These are phyloP conservation scores for Sarocladiaceae sp. DNA, from an alignment of 2,329 filamentous ascomycete genomes.

Conservation along the genomic window DNA sequence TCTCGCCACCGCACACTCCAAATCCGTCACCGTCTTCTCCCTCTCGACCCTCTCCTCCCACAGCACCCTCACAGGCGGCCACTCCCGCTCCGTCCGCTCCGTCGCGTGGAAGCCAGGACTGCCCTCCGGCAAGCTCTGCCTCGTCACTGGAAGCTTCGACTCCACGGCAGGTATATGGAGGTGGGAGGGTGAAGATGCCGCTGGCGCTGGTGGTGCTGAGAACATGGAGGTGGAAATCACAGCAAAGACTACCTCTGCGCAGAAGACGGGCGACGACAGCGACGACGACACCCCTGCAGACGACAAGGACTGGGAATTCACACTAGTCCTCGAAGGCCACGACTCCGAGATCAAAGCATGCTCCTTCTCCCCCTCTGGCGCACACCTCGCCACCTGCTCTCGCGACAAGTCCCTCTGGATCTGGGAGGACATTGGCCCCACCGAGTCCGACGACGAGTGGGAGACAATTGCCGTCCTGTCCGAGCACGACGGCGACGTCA, in stretches of 20 bases:
- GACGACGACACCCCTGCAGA: slow-evolving; percentile 43
- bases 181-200: slow-evolving; percentile 45
- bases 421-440: slow-evolving; percentile 80
- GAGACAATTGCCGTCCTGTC: slow-evolving; percentile 93
- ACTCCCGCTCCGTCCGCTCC: slow-evolving; percentile 82
- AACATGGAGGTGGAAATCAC: slow-evolving; percentile 38
- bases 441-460: slow-evolving; percentile 83
- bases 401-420: slow-evolving; percentile 96
- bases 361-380: slow-evolving; percentile 65
- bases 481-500: slow-evolving; percentile 94
- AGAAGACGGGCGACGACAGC: slow-evolving; percentile 16
- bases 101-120: slow-evolving; percentile 80
- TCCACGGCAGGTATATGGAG: slow-evolving; percentile 83
- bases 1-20: slow-evolving; percentile 81
- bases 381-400: slow-evolving; percentile 81
- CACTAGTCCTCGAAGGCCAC: slow-evolving; percentile 87
- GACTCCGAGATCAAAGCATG: slow-evolving; percentile 88
- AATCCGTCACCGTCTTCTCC: slow-evolving; percentile 84
- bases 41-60: slow-evolving; percentile 74
- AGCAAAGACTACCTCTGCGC: slow-evolving; percentile 16
- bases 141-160: slow-evolving; percentile 92
- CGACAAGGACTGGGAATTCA: slow-evolving; percentile 88
- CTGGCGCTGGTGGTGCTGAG: slow-evolving; percentile 23
- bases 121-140: slow-evolving; percentile 57
- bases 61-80: slow-evolving; percentile 75